A percentile compares a stretch with the other conserved stretches of the same genome.
These are phyloP conservation scores for Penicillium sp. DNA, from an alignment of 2,329 filamentous ascomycete species.

Conservation along the genomic window DNA sequence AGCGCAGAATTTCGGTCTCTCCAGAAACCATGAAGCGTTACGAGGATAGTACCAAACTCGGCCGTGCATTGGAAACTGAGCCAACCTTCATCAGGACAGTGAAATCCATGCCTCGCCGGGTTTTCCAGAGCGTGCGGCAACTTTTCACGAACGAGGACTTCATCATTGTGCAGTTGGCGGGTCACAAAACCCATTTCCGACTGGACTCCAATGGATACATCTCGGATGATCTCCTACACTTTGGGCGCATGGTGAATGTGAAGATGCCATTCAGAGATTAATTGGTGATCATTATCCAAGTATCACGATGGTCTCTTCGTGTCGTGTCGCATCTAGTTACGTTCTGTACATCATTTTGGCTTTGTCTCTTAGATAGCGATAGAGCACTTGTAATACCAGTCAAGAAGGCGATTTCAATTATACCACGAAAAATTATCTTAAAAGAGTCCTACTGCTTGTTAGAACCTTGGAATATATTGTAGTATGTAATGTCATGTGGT, in stretches of 20 bases:
- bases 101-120: conserved; percentile 31
- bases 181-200: conserved; percentile 35
- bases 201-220: conserved; percentile 40
- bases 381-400: conserved; percentile 1
- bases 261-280: conserved; percentile 3
- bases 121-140: conserved; percentile 38
- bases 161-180: conserved; percentile 38
- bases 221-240: conserved; percentile 34
- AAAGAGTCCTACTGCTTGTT: neutral
- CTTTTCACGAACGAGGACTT: conserved; percentile 43
- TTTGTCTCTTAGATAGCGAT: neutral
- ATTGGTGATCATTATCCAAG: neutral
- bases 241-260: conserved; percentile 23
- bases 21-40: conserved; percentile 25
- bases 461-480: neutral
- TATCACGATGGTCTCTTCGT: neutral
- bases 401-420: neutral
- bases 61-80: conserved; percentile 9
- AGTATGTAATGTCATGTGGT: neutral
- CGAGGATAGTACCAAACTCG: conserved; percentile 18
- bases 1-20: conserved; percentile 35
- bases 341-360: conserved; percentile 5
- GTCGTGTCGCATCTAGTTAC: no score
- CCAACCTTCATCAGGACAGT: conserved; percentile 33
- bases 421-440: neutral